These are phyloP conservation scores for Gamarada debralockiae DNA, from an alignment of 495 filamentous ascomycete genomes.

Conservation along the genomic window DNA sequence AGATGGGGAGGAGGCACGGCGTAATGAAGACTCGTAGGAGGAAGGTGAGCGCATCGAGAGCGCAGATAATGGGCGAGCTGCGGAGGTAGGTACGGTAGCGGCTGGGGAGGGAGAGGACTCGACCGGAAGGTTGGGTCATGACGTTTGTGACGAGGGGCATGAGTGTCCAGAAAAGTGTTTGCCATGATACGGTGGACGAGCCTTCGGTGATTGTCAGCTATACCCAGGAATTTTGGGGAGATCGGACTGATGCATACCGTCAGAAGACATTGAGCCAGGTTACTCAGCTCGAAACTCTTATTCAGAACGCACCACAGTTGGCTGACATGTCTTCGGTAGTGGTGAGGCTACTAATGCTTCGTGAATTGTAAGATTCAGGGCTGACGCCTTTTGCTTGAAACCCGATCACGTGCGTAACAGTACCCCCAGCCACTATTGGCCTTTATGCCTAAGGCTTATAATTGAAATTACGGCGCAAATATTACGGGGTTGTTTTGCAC, in stretches of 20 bases:
- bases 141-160: background rate
- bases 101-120: background rate
- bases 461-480: no score
- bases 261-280: background rate
- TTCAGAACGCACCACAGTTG: slow-evolving; percentile 3
- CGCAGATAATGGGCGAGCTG: background rate
- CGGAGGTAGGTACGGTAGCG: background rate
- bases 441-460: no score
- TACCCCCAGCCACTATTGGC: no score
- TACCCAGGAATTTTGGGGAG: background rate
- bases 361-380: slow-evolving; percentile 1
- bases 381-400: slow-evolving; percentile 1
- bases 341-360: slow-evolving; percentile 2
- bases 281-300: background rate
- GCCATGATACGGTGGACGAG: background rate
- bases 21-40: background rate
- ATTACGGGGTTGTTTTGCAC: no score
- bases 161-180: slow-evolving; percentile 4
- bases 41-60: background rate
- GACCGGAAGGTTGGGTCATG: slow-evolving; percentile 1
- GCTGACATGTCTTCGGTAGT: slow-evolving; percentile 1
- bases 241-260: background rate
- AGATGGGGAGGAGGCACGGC: background rate
- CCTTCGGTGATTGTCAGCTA: background rate
- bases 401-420: slow-evolving; percentile 3